phyloP scores from a whole-genome alignment of 139 green algal genomes.

The Desmodesmus armatus region DNA sequence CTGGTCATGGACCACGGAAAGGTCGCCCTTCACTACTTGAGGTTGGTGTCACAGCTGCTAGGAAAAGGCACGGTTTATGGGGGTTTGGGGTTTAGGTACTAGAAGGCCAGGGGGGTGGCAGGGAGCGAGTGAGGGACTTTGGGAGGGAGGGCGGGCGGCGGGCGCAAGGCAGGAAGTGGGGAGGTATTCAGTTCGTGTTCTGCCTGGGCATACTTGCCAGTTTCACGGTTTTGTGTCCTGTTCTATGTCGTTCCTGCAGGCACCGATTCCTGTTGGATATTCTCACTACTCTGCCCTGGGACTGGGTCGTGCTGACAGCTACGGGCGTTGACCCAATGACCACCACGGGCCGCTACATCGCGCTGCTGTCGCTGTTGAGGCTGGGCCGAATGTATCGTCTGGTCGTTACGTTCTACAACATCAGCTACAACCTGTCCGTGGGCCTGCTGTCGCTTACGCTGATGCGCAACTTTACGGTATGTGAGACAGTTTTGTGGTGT shows the following conservation, averaged over 20 bases:
- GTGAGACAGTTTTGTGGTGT: too few species aligned
- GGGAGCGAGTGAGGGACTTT: too few species aligned
- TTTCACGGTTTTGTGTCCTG: background rate
- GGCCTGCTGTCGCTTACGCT: conserved; percentile 56
- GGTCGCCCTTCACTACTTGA: conserved; percentile 28
- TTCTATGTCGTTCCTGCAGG: background rate
- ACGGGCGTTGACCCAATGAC: background rate
- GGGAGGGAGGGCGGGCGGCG: background rate
- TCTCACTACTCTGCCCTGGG: conserved; percentile 29
- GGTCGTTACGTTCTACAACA: conserved; percentile 42
- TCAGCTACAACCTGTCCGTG: conserved; percentile 60
- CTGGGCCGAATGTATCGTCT: conserved; percentile 57
- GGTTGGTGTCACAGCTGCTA: too few species aligned
- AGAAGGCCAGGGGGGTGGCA: too few species aligned
- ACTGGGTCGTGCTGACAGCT: conserved; percentile 28
- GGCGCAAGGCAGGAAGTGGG: background rate
- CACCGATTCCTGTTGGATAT: conserved; percentile 35
- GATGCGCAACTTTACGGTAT: conserved; percentile 53
- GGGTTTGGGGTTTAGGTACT: background rate
- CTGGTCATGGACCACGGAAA: background rate
- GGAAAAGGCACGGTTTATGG: background rate
- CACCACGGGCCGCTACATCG: background rate
- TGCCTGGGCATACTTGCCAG: too few species aligned
- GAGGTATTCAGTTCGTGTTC: background rate
- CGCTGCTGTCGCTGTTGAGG: conserved; percentile 45